These are phyloP conservation scores for Lactuca sativa DNA, from an alignment of 129 eudicot genomes.

Conservation along the genomic window DNA sequence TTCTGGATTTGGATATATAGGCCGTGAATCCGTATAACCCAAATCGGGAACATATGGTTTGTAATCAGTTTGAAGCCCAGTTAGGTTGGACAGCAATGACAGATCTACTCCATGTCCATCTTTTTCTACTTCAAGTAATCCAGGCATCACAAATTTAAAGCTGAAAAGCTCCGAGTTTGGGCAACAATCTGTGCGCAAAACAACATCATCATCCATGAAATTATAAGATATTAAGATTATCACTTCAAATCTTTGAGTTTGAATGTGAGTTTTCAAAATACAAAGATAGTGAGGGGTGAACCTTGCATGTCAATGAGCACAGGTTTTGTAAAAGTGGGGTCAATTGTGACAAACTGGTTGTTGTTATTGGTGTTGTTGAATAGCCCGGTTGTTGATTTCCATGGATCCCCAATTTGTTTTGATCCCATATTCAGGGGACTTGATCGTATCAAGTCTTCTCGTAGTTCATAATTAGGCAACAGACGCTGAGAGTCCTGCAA, in stretches of 20 bases:
- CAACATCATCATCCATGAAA: neutral
- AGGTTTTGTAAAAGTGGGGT: constrained; percentile 41
- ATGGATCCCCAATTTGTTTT: constrained; percentile 36
- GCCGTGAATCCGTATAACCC: constrained; percentile 30
- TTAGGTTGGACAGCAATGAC: constrained; percentile 41
- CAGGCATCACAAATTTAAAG: constrained; percentile 47
- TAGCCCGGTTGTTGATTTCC: constrained; percentile 38
- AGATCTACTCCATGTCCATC: constrained; percentile 41
- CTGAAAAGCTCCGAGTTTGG: constrained; percentile 44
- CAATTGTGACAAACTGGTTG: constrained; percentile 32
- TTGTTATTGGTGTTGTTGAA: constrained; percentile 18
- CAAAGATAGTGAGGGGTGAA: constrained; percentile 14
- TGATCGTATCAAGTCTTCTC: constrained; percentile 45
- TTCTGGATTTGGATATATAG: constrained; percentile 44
- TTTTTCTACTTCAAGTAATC: constrained; percentile 43
- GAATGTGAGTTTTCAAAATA: neutral
- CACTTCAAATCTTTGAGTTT: neutral
- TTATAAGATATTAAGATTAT: constrained; percentile 9
- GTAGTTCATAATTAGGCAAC: constrained; percentile 43
- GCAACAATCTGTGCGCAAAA: constrained; percentile 44
- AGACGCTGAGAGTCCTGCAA: constrained; percentile 55
- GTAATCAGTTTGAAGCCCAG: constrained; percentile 42
- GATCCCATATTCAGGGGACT: constrained; percentile 34
- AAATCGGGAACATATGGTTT: constrained; percentile 12
- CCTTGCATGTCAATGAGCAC: constrained; percentile 57